Conservation (phyloP, 73 alveolate species). For the Symbiodinium natans region DNA sequence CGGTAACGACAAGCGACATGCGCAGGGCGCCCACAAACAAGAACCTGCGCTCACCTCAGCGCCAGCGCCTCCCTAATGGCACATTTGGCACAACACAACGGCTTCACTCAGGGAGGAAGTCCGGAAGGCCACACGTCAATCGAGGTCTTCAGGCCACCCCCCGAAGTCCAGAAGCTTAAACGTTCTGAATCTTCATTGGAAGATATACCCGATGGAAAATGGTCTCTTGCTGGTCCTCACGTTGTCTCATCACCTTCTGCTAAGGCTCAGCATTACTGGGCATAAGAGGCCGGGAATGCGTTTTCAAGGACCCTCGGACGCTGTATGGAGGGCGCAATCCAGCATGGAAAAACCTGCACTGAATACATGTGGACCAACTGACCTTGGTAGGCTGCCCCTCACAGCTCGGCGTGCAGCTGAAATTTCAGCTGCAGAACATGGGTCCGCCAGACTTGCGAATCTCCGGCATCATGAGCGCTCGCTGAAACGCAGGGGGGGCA, state of each 20-base stretch:
- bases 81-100: neutral
- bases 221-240: neutral
- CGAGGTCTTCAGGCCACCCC: neutral
- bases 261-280: too few relatives aligned
- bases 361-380: neutral
- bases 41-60: too few relatives aligned
- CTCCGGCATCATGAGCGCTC: conserved; percentile 55
- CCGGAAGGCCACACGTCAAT: neutral
- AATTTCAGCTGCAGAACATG: conserved; percentile 30
- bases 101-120: neutral
- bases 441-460: conserved; percentile 20
- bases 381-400: neutral
- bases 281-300: too few relatives aligned
- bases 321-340: too few relatives aligned
- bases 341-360: too few relatives aligned
- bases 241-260: too few relatives aligned
- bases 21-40: too few relatives aligned
- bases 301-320: too few relatives aligned
- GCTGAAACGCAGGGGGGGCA: conserved; percentile 69
- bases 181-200: too few relatives aligned
- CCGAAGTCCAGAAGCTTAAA: neutral
- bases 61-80: too few relatives aligned
- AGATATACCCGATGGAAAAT: neutral
- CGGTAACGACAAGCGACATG: too few relatives aligned
- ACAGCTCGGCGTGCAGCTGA: too few relatives aligned